Conservation (phyloP, 306 rosid species). For the Castanospermum australe region DNA sequence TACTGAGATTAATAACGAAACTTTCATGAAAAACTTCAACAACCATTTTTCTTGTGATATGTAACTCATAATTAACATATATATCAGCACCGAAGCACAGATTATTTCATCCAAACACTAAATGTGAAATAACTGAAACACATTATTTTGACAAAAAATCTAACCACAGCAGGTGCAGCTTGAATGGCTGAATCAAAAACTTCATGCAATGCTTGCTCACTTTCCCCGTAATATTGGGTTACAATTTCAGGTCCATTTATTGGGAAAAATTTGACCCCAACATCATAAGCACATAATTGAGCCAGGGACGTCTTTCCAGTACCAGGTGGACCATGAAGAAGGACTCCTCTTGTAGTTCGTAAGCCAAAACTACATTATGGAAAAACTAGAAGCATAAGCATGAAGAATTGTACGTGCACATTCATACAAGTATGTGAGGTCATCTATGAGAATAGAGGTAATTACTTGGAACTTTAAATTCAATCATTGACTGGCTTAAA, state of each 20-base stretch:
- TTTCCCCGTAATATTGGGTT: constrained; percentile 77
- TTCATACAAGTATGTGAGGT: constrained; percentile 19
- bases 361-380: constrained; percentile 64
- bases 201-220: constrained; percentile 69
- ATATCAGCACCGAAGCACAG: background rate
- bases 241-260: constrained; percentile 87
- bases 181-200: constrained; percentile 71
- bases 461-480: constrained; percentile 20
- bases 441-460: background rate
- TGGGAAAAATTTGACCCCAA: constrained; percentile 66
- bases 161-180: constrained; percentile 93
- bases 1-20: background rate
- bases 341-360: constrained; percentile 81
- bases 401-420: background rate
- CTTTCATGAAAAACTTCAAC: background rate
- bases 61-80: background rate
- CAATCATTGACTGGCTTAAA: constrained; percentile 8
- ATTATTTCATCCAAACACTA: constrained; percentile 24
- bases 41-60: background rate
- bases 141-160: constrained; percentile 31
- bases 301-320: constrained; percentile 94
- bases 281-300: constrained; percentile 67
- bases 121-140: constrained; percentile 17
- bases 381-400: constrained; percentile 29
- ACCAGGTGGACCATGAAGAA: constrained; percentile 97